Conservation (phyloP, 208 protist genomes). For the Leishmania mexicana region DNA sequence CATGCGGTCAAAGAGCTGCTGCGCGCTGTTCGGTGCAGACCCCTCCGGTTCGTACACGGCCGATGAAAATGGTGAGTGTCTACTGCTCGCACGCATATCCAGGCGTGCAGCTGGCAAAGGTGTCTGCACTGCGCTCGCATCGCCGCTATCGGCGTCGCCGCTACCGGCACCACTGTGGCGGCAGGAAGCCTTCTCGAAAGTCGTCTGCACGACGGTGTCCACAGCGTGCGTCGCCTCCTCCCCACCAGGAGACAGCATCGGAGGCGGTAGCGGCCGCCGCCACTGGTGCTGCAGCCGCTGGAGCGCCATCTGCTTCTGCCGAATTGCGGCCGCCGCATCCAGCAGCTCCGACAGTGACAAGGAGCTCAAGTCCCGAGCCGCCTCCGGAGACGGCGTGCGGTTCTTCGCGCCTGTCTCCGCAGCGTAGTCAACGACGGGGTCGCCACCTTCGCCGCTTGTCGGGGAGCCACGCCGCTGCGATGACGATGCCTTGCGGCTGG, state of each 20-base stretch:
- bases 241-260: neutral
- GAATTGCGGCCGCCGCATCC: constrained; percentile 66
- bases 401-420: neutral
- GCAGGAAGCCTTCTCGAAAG: neutral
- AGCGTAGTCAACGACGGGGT: neutral
- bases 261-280: constrained; percentile 10
- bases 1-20: constrained; percentile 32
- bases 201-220: neutral
- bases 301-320: constrained; percentile 52
- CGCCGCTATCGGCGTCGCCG: neutral
- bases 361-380: constrained; percentile 35
- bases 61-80: constrained; percentile 23
- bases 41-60: neutral
- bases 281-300: constrained; percentile 49
- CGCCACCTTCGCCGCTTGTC: constrained; percentile 2
- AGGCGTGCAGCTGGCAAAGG: neutral
- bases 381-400: constrained; percentile 13
- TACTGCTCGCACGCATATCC: neutral
- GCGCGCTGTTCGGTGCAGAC: constrained; percentile 10
- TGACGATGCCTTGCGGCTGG: neutral
- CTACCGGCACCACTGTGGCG: neutral
- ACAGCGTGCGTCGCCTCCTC: constrained; percentile 5
- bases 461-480: constrained; percentile 15
- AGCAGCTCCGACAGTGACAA: constrained; percentile 77
- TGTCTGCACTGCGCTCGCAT: neutral